Evolutionary conservation across 768 basidiomycete species (phyloP).

Genomic region (Polyporus arcularius): DNA sequence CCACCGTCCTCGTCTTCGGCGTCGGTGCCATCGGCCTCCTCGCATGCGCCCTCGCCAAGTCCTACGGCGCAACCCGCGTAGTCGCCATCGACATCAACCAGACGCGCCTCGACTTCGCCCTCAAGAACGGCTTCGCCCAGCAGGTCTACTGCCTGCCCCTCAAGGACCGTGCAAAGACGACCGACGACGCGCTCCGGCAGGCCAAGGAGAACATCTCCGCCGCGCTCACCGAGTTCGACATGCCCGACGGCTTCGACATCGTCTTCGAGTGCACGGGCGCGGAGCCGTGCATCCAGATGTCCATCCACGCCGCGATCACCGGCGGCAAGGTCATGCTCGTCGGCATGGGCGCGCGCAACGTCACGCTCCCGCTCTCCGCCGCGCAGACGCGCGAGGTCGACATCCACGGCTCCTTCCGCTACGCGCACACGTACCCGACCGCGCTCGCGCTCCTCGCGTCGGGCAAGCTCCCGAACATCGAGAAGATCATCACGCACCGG

Average conservation of each 20-base stretch:
- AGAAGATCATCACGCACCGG: conserved; percentile 80
- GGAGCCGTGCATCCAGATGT: conserved; percentile 89
- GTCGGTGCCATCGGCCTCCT: conserved; percentile 93
- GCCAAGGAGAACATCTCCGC: conserved; percentile 59
- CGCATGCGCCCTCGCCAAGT: conserved; percentile 77
- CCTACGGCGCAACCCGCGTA: conserved; percentile 68
- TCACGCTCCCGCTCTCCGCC: conserved; percentile 77
- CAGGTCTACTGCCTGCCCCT: conserved; percentile 66
- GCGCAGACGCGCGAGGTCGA: conserved; percentile 91
- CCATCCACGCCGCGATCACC: conserved; percentile 76
- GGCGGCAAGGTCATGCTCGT: conserved; percentile 93
- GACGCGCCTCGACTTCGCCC: conserved; percentile 77
- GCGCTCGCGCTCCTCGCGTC: conserved; percentile 71
- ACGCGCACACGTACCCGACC: conserved; percentile 87
- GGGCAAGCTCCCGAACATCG: conserved; percentile 62
- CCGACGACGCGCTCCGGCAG: conserved; percentile 56
- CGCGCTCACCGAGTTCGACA: conserved; percentile 56
- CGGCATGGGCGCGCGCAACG: conserved; percentile 91
- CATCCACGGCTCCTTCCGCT: conserved; percentile 89
- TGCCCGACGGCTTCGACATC: conserved; percentile 83
- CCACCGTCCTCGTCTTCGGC: conserved; percentile 82
- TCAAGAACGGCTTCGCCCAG: conserved; percentile 72
- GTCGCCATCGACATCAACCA: conserved; percentile 87
- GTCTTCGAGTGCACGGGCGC: conserved; percentile 97
- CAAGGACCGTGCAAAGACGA: conserved; percentile 41